phyloP scores from a whole-genome alignment of 306 rosid species.

The Quercus glauca region DNA sequence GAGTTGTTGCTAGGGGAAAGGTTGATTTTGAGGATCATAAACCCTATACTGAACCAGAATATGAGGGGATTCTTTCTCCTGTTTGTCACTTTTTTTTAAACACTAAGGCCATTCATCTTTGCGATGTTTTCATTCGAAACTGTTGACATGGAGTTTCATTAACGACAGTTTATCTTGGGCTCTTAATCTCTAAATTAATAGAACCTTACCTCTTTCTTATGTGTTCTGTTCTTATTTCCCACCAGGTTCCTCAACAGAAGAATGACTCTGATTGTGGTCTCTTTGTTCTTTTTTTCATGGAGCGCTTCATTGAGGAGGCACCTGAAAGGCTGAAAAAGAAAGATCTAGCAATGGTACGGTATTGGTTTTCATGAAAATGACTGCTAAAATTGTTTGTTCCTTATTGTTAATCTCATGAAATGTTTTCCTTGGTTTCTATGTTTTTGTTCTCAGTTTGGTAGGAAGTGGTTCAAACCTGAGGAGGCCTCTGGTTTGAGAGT shows the following conservation, averaged over 20 bases:
- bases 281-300: constrained; percentile 79
- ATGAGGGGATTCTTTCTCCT: neutral
- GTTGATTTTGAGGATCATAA: neutral
- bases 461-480: constrained; percentile 81
- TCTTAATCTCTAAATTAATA: neutral
- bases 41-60: neutral
- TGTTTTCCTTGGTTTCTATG: constrained; percentile 12
- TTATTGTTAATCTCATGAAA: neutral
- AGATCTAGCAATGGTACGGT: constrained; percentile 68
- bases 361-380: neutral
- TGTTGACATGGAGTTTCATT: neutral
- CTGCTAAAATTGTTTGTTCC: neutral
- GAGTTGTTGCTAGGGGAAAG: neutral
- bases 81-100: neutral
- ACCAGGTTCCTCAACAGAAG: constrained; percentile 95
- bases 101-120: neutral
- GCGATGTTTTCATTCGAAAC: neutral
- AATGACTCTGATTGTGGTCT: constrained; percentile 94
- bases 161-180: neutral
- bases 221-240: constrained; percentile 10
- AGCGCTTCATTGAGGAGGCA: constrained; percentile 84
- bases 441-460: constrained; percentile 60
- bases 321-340: constrained; percentile 68
- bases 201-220: neutral
- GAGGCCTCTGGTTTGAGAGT: constrained; percentile 84